Evolutionary conservation across 176 grass and related monocot genomes (phyloP).

Genomic region (Zizania latifolia): DNA sequence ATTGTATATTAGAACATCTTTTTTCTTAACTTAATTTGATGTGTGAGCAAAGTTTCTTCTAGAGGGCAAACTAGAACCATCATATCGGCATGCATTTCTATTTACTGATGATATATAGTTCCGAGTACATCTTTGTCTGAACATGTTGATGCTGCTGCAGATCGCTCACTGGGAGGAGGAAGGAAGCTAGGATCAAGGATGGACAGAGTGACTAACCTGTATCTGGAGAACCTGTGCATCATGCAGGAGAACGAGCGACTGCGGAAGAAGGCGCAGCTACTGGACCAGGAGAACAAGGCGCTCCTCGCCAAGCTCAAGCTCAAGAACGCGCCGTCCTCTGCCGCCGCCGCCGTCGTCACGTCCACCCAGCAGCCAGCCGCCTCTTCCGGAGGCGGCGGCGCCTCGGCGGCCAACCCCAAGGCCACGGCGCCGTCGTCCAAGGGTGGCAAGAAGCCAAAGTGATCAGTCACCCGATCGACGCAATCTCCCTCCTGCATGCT

Average conservation of each 20-base stretch:
- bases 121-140: background rate
- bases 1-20: too few species aligned
- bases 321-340: background rate
- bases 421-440: background rate
- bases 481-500: background rate
- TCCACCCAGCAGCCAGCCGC: background rate
- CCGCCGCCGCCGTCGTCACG: background rate
- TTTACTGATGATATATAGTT: too few species aligned
- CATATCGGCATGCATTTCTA: too few species aligned
- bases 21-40: too few species aligned
- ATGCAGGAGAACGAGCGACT: conserved; percentile 77
- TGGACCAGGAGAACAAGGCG: conserved; percentile 61
- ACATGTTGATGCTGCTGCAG: background rate
- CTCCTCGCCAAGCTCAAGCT: conserved; percentile 51
- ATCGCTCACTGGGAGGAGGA: background rate
- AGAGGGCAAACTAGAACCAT: too few species aligned
- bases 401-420: background rate
- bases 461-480: background rate
- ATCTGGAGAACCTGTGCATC: conserved; percentile 52
- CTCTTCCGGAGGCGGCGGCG: background rate
- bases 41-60: too few species aligned
- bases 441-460: conserved; percentile 10
- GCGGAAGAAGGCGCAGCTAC: conserved; percentile 35
- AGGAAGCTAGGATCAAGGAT: conserved; percentile 12
- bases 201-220: conserved; percentile 43